Evolutionary conservation across 2,329 filamentous ascomycete species (phyloP), one percentile per base, ranked within the genome.

Genomic region (Celoporthe dispersa): DNA sequence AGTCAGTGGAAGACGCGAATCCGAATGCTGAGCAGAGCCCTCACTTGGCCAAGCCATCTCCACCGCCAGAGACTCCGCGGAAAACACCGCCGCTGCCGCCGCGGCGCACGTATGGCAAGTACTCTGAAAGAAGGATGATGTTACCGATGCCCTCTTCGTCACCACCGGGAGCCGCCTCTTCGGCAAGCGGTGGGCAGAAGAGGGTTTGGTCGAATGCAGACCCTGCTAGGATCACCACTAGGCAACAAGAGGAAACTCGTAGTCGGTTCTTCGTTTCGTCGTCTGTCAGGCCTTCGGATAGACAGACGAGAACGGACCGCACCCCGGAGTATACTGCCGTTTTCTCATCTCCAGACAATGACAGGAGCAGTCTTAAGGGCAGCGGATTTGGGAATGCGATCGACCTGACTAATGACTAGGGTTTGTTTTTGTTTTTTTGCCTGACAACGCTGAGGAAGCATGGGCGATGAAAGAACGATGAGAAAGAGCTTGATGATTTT

Each of bases 361-460:
- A 61, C 37, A 63, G n/a, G 25, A 7, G 37, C 37, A 63, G n/a
- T 22, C 11, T n/a, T 3, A 53, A 3, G 41, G 53, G 31, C 16
- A 61, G 57, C 37, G 65, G 41, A 9, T 2, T 57, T 14, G 51
- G 55, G 33, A 65, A 44, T 19, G 62, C 61, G n/a, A 71, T 70
- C n/a, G 65, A 68, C 28, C 67, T 70, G 64, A 71, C 68, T 31
- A 25, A 31, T n/a, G 69, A 71, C 28, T 63, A 65, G 28, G 35
- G 37, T 16, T 41, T n/a, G n/a, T n/a, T n/a, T n/a, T n/a, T n/a
- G n/a, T n/a, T 39, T 39, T 25, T 67, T 31, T 31, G 25, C 14
- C 25, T 31, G 25, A 33, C 28, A 16, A 57, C 9, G 25, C 28
- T 57, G 53, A 57, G 28, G 14, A 51, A 55, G 31, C 28, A 66